phyloP scores from a whole-genome alignment of 148 eudicot species.

The Rheum nobile region DNA sequence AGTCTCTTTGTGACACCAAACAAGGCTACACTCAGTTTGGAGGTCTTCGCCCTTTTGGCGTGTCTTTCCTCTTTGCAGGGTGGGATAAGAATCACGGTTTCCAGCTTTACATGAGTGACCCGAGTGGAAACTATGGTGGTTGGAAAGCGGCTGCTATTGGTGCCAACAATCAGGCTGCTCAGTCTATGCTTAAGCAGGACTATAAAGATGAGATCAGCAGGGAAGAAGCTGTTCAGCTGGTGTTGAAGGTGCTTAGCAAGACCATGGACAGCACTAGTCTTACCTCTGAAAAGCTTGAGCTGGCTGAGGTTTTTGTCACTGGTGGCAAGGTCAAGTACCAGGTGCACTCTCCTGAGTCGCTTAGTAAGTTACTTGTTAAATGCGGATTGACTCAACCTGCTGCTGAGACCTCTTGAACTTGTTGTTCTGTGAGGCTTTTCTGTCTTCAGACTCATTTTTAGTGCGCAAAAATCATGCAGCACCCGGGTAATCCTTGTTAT shows the following conservation, averaged over 20 bases:
- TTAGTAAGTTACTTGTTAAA: constrained; percentile 59
- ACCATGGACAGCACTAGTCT: constrained; percentile 97
- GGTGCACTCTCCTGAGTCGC: constrained; percentile 65
- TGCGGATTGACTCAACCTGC: constrained; percentile 75
- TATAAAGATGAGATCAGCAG: constrained; percentile 81
- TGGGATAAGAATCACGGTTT: constrained; percentile 82
- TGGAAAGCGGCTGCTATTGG: constrained; percentile 96
- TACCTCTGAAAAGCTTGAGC: constrained; percentile 83
- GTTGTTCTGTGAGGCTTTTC: not conserved
- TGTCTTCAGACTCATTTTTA: not conserved
- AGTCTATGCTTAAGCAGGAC: constrained; percentile 93
- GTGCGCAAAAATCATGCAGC: too few species aligned
- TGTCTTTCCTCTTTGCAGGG: constrained; percentile 79
- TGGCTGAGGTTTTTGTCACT: constrained; percentile 65
- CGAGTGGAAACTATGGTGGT: constrained; percentile 85
- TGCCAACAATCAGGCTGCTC: constrained; percentile 89
- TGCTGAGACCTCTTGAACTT: constrained; percentile 11
- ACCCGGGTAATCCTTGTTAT: too few species aligned
- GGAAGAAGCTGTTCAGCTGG: constrained; percentile 85
- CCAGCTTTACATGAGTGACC: constrained; percentile 88
- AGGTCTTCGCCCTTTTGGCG: constrained; percentile 92
- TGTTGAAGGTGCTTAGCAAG: constrained; percentile 87
- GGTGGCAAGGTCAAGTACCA: constrained; percentile 83
- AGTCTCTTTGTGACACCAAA: constrained; percentile 75
- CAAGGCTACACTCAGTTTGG: constrained; percentile 96